A percentile compares a stretch with the other conserved stretches of the same genome.
These are phyloP conservation scores for Nissolia schottii DNA, from an alignment of 306 rosid genomes.

Conservation along the genomic window DNA sequence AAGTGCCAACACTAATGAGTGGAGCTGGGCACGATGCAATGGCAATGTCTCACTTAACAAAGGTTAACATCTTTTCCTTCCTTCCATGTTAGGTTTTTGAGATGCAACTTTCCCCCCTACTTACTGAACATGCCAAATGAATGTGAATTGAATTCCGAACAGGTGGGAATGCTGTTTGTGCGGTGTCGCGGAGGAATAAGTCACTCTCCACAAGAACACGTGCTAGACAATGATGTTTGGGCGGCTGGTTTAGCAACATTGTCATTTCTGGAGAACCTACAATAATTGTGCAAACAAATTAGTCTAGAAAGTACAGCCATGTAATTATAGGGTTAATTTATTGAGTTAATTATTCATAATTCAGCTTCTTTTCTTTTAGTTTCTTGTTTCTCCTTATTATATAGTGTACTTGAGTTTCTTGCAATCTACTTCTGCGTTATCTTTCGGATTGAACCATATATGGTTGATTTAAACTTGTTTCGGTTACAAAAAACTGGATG, in stretches of 20 bases:
- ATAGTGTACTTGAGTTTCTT: slow-evolving; percentile 9
- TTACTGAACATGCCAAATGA: slow-evolving; percentile 12
- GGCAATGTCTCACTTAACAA: slow-evolving; percentile 89
- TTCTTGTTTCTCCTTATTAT: slow-evolving; percentile 12
- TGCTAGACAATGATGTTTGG: slow-evolving; percentile 79
- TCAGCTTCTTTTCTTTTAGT: background rate
- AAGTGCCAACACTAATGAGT: slow-evolving; percentile 78
- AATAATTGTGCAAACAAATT: slow-evolving; percentile 8
- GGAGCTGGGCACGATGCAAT: slow-evolving; percentile 98
- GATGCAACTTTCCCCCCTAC: background rate
- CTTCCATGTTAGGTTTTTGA: background rate
- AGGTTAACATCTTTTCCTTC: slow-evolving; percentile 41
- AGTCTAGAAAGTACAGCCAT: slow-evolving; percentile 13
- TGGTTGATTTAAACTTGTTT: background rate
- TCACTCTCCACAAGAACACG: slow-evolving; percentile 89
- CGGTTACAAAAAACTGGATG: background rate
- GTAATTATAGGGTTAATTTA: slow-evolving; percentile 28
- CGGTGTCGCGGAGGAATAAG: slow-evolving; percentile 91
- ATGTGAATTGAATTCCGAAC: slow-evolving; percentile 25
- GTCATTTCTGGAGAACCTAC: slow-evolving; percentile 56
- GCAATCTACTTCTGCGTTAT: background rate
- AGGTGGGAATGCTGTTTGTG: slow-evolving; percentile 92
- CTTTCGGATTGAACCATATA: background rate
- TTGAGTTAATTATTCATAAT: slow-evolving; percentile 30
- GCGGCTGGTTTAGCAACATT: slow-evolving; percentile 72